Evolutionary conservation across 176 grass and related monocot genomes (phyloP).

Genomic region (Raddia distichophylla): DNA sequence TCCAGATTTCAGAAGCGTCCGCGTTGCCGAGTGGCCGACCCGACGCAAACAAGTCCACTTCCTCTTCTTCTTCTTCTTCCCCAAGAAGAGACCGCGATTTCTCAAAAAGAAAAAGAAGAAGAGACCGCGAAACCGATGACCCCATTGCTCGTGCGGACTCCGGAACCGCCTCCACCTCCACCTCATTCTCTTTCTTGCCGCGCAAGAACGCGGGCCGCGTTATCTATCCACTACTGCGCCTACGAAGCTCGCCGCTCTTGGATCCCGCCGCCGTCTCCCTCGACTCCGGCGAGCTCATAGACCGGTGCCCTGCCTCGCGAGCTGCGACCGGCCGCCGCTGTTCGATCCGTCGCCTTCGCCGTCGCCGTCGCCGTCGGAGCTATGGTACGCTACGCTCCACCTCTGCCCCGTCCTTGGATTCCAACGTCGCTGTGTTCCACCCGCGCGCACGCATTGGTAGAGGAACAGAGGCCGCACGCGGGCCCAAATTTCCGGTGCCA

Average conservation of each 20-base stretch:
- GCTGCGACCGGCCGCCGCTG: not conserved
- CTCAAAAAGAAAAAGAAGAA: too few relatives aligned
- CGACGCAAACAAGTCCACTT: not conserved
- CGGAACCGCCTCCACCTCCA: too few relatives aligned
- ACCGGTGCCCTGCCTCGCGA: not conserved
- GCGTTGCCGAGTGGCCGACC: too few relatives aligned
- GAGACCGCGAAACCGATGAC: too few relatives aligned
- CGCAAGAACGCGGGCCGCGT: constrained; percentile 8
- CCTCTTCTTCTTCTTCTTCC: constrained; percentile 12
- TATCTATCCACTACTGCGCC: not conserved
- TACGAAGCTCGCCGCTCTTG: too few relatives aligned
- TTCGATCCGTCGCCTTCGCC: not conserved
- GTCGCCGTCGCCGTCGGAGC: not conserved
- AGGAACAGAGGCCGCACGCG: not conserved
- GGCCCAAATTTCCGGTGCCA: not conserved
- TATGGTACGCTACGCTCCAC: constrained; percentile 20
- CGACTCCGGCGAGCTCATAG: not conserved
- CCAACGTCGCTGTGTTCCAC: not conserved
- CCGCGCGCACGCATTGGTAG: not conserved
- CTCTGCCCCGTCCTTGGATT: not conserved
- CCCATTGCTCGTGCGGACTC: too few relatives aligned
- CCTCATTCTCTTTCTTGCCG: constrained; percentile 22
- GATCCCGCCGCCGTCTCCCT: not conserved
- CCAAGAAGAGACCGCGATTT: not conserved
- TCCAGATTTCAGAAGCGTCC: too few relatives aligned